phyloP scores from a whole-genome alignment of 371 early-diverging fungal genomes.

The Dipsacomyces acuminosporus region DNA sequence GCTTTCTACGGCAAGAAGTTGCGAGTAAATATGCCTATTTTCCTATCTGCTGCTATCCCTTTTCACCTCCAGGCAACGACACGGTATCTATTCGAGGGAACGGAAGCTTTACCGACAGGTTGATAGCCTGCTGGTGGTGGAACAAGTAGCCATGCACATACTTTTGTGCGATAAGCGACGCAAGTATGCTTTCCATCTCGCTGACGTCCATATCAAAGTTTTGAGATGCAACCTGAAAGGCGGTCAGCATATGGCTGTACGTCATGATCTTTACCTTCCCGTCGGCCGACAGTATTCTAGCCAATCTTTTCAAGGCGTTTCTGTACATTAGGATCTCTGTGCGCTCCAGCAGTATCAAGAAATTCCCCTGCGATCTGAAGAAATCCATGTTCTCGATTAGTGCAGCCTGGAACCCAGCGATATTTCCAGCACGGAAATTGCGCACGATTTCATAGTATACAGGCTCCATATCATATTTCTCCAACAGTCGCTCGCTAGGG shows the following conservation, averaged over 20 bases:
- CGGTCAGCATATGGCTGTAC: conserved; percentile 21
- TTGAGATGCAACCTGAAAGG: conserved; percentile 23
- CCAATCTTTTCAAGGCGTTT: conserved; percentile 14
- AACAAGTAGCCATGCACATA: conserved; percentile 33
- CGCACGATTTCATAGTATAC: conserved; percentile 17
- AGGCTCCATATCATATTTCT: conserved; percentile 35
- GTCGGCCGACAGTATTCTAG: background rate
- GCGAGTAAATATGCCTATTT: background rate
- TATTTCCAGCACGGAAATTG: conserved; percentile 28
- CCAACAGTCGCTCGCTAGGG: conserved; percentile 14
- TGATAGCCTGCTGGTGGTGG: conserved; percentile 36
- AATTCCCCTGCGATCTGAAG: conserved; percentile 39
- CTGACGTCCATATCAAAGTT: conserved; percentile 21
- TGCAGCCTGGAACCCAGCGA: conserved; percentile 25
- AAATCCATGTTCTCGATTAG: conserved; percentile 30
- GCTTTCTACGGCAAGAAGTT: too few species aligned
- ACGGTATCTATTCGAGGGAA: conserved; percentile 20
- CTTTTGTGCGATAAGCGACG: conserved; percentile 36
- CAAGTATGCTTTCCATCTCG: conserved; percentile 39
- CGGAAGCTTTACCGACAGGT: conserved; percentile 22
- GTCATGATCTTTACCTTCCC: conserved; percentile 8
- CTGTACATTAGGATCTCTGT: conserved; percentile 33
- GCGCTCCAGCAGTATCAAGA: conserved; percentile 33
- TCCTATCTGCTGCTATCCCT: background rate
- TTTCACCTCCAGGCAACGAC: background rate